These are phyloP conservation scores for Cyberlindnera bimundalis DNA, from an alignment of 805 yeast species.

Conservation along the genomic window DNA sequence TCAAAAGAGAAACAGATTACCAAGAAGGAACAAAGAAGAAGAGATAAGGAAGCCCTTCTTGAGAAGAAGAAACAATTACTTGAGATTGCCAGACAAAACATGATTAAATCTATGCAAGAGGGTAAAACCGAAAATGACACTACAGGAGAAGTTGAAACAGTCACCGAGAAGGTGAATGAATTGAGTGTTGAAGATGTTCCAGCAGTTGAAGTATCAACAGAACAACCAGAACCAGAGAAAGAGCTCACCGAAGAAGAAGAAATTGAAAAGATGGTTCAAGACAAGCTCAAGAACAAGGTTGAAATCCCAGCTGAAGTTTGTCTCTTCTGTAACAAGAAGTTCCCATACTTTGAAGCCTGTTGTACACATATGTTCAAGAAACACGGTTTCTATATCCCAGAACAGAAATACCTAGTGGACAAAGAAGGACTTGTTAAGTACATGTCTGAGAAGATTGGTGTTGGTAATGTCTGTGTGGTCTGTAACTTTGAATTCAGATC, in stretches of 20 bases:
- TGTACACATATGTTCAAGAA: conserved; percentile 69
- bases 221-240: conserved; percentile 5
- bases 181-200: conserved; percentile 3
- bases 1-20: conserved; percentile 32
- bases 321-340: conserved; percentile 49
- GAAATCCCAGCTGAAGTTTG: conserved; percentile 50
- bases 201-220: too few relatives aligned
- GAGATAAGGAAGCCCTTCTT: conserved; percentile 39
- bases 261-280: conserved; percentile 35
- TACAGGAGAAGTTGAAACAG: background rate
- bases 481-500: conserved; percentile 85
- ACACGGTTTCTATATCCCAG: conserved; percentile 91
- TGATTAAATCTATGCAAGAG: conserved; percentile 29
- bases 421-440: conserved; percentile 71
- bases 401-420: conserved; percentile 65
- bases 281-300: conserved; percentile 38
- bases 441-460: conserved; percentile 84
- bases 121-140: background rate
- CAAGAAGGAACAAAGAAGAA: conserved; percentile 40
- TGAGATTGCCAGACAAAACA: conserved; percentile 38
- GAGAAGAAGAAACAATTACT: conserved; percentile 40
- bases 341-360: conserved; percentile 46
- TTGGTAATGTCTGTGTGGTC: conserved; percentile 84
- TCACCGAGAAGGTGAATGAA: background rate
- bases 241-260: conserved; percentile 36